Evolutionary conservation across 164 flowering plant genomes (phyloP), one percentile per base, ranked within the genome.

Genomic region (Sextonia rubra): DNA sequence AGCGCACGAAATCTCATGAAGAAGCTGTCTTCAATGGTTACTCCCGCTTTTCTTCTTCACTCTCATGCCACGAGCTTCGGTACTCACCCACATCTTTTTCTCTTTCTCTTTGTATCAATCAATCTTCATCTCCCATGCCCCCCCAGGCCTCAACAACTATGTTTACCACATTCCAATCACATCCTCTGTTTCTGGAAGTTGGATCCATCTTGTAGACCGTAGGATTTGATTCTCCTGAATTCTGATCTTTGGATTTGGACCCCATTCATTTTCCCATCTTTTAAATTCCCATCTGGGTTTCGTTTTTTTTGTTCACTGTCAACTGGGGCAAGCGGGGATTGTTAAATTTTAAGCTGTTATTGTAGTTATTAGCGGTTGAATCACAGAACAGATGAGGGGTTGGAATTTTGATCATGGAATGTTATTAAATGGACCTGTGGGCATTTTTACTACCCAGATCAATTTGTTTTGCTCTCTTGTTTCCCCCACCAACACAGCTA

Each of bases 21-120:
- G 26, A 77, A 73, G 68, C 25, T 79, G 18, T 72, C 78, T 25
- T 83, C 84, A 27, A 30, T 49, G 76, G 66, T 76, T 12, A 67
- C 83, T 69, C 66, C 80, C 1, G 48, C 83, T 66, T 80, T 84
- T 49, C 72, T 62, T 47, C 80, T 90, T 64, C 94, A 91, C 77
- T 90, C 97, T 12, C 97, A 91, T 75, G 88, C 94, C 58, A 91
- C 92, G 12, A 91, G 94, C 75, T 91, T 91, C 60, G 97, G 97
- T 91, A 74, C 18, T 70, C 56, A 4, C 52, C 69, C 65, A 22
- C 24, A 58, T 29, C 47, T 12, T 15, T 22, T 17, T 56, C 55
- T 65, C 24, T 61, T 64, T 74, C 55, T 52, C 2, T 52, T 20
- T 11, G 12, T 14, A 49, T 17, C 58, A 52, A 52, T 52, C 58